Evolutionary conservation across 140 eudicot genomes (phyloP).

Genomic region (Cichorium intybus): DNA sequence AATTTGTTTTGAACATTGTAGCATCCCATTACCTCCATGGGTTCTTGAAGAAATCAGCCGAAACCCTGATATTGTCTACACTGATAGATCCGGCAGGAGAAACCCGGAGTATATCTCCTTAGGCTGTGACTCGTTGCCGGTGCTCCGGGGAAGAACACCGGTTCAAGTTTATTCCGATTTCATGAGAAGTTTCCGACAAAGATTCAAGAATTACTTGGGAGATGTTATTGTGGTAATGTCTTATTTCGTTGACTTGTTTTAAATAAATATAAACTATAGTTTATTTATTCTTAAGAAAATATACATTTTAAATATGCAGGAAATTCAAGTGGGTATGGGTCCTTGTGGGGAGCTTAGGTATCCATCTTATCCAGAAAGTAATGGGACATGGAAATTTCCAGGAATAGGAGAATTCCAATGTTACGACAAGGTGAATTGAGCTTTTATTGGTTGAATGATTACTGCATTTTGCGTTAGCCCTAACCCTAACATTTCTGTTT

Average conservation of each 20-base stretch:
- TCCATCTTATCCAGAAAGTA: conserved; percentile 99
- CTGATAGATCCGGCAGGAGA: conserved; percentile 86
- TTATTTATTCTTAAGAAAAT: background rate
- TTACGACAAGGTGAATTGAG: conserved; percentile 76
- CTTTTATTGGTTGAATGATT: background rate
- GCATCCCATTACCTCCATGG: conserved; percentile 98
- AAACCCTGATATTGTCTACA: conserved; percentile 89
- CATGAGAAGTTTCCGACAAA: conserved; percentile 80
- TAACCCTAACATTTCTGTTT: background rate
- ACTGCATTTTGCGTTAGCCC: background rate
- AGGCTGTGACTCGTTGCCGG: conserved; percentile 86
- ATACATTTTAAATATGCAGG: conserved; percentile 38
- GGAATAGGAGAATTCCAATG: conserved; percentile 99
- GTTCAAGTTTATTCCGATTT: conserved; percentile 90
- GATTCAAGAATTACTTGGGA: conserved; percentile 75
- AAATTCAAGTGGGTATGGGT: conserved; percentile 97
- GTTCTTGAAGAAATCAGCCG: conserved; percentile 90
- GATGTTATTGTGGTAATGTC: conserved; percentile 71
- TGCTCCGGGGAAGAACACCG: conserved; percentile 95
- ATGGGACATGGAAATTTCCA: conserved; percentile 96
- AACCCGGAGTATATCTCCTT: conserved; percentile 87
- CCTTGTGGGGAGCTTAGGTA: conserved; percentile 98
- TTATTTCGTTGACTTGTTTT: background rate
- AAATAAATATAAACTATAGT: background rate
- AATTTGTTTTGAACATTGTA: conserved; percentile 35